Evolutionary conservation across 306 rosid genomes (phyloP).

Genomic region (Neltuma alba): DNA sequence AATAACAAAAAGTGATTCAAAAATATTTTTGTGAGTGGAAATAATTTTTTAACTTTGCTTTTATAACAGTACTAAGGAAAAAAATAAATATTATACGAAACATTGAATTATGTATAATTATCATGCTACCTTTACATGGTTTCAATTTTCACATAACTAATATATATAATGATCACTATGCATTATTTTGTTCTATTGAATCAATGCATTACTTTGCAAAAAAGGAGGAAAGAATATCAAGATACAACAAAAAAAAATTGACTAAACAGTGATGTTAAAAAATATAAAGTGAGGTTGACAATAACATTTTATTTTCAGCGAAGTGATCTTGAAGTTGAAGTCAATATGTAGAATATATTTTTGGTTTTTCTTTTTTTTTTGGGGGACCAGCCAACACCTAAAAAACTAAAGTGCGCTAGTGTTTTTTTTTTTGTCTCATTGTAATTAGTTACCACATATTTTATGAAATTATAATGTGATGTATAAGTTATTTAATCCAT

Average conservation of each 20-base stretch:
- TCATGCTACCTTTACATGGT: background rate
- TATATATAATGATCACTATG: too few relatives aligned
- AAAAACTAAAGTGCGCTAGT: background rate
- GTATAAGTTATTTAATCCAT: too few relatives aligned
- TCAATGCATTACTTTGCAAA: too few relatives aligned
- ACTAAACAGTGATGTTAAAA: too few relatives aligned
- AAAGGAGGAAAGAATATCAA: too few relatives aligned
- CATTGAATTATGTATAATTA: too few relatives aligned
- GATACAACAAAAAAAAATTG: background rate
- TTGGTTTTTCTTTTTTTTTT: too few relatives aligned
- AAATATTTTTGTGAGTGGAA: background rate
- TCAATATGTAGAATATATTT: background rate
- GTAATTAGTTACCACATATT: background rate
- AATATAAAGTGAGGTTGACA: too few relatives aligned
- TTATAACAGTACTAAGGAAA: too few relatives aligned
- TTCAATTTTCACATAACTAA: background rate
- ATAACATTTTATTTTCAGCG: background rate
- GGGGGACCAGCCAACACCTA: background rate
- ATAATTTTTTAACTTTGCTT: background rate
- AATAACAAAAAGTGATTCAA: background rate
- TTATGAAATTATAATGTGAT: background rate
- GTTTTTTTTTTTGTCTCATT: background rate
- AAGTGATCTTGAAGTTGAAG: background rate
- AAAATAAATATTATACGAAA: background rate
- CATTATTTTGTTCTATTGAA: background rate